A percentile compares a stretch with the other conserved stretches of the same genome.
Evolutionary conservation across 1,139 yeast species (phyloP).

Genomic region (Suzukiozyma palmioleophila): DNA sequence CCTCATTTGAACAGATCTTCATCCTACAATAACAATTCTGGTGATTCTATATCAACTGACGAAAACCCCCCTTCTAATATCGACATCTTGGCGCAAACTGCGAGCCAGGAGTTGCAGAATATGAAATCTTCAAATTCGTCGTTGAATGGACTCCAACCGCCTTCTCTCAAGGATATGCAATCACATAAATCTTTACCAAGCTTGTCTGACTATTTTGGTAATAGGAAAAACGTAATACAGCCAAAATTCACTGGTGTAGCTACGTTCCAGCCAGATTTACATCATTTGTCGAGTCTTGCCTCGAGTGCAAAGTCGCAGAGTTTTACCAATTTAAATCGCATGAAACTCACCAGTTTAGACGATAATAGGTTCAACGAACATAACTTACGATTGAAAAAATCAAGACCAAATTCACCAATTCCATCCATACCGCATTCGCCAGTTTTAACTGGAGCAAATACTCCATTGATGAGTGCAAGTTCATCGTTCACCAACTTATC

Average conservation of each 20-base stretch:
- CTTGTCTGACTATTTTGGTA: constrained; percentile 51
- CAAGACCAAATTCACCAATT: constrained; percentile 66
- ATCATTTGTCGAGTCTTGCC: constrained; percentile 27
- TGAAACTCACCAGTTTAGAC: constrained; percentile 3
- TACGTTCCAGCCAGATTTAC: constrained; percentile 13
- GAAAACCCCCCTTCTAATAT: constrained; percentile 1
- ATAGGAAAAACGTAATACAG: constrained; percentile 8
- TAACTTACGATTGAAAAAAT: constrained; percentile 47
- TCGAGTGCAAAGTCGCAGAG: constrained; percentile 8
- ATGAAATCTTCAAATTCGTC: constrained; percentile 28
- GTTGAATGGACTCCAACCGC: constrained; percentile 22
- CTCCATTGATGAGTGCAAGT: constrained; percentile 43
- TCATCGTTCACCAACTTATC: constrained; percentile 44
- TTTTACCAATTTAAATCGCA: constrained; percentile 2
- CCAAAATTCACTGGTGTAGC: constrained; percentile 1
- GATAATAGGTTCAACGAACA: constrained; percentile 3
- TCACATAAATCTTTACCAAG: constrained; percentile 60
- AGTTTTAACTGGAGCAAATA: constrained; percentile 37
- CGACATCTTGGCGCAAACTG: constrained; percentile 67
- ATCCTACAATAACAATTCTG: neutral
- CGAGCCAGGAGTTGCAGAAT: constrained; percentile 66
- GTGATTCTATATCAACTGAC: constrained; percentile 1
- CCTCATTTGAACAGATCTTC: neutral
- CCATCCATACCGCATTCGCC: constrained; percentile 57
- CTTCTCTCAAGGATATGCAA: constrained; percentile 50